Conservation (phyloP, 78 protist genomes). For the Dictyostelium brefeldianum region DNA sequence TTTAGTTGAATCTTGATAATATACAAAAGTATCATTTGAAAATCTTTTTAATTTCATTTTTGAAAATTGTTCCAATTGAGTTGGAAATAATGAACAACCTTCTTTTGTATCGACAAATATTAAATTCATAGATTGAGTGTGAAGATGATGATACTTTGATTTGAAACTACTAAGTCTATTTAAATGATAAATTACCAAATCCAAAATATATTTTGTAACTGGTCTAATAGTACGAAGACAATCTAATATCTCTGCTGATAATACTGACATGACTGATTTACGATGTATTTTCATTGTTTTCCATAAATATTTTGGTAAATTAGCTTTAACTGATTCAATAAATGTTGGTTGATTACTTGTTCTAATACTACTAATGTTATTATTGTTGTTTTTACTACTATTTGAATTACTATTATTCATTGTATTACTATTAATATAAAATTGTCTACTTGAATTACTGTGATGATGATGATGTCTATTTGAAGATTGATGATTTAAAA, state of each 20-base stretch:
- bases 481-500: background rate
- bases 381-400: background rate
- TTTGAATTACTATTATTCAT: background rate
- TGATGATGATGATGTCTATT: background rate
- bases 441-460: background rate
- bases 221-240: slow-evolving; percentile 67
- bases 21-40: slow-evolving; percentile 4
- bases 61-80: slow-evolving; percentile 18
- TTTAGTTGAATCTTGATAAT: slow-evolving; percentile 13
- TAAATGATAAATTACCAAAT: slow-evolving; percentile 58
- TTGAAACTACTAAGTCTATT: slow-evolving; percentile 24
- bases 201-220: slow-evolving; percentile 39
- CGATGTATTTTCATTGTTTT: slow-evolving; percentile 32
- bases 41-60: slow-evolving; percentile 58
- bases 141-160: slow-evolving; percentile 52
- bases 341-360: background rate
- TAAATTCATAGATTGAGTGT: slow-evolving; percentile 23
- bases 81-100: slow-evolving; percentile 1
- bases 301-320: slow-evolving; percentile 30
- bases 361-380: background rate
- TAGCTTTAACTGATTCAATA: slow-evolving; percentile 2
- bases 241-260: slow-evolving; percentile 50
- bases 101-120: slow-evolving; percentile 57
- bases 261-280: slow-evolving; percentile 7
- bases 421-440: background rate